Evolutionary conservation across 352 stramenopile species (phyloP).

Genomic region (Pythium coloratum): DNA sequence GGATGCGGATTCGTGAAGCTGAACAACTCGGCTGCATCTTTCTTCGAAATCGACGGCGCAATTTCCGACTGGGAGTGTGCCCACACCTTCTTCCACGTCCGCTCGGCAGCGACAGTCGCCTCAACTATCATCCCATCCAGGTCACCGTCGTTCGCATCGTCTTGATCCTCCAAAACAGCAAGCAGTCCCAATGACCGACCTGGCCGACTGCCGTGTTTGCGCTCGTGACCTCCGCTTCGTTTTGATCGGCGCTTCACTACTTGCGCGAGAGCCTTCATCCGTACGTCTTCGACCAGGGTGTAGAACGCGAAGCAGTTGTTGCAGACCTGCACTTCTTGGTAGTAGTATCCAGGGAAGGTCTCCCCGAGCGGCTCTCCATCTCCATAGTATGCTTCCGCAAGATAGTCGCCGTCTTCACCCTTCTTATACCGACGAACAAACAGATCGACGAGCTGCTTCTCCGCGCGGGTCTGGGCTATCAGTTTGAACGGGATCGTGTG

Average conservation of each 20-base stretch:
- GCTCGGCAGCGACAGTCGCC: background rate
- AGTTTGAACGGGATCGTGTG: slow-evolving; percentile 79
- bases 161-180: slow-evolving; percentile 14
- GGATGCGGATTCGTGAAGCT: slow-evolving; percentile 81
- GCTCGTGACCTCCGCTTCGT: slow-evolving; percentile 3
- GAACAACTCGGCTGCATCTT: slow-evolving; percentile 74
- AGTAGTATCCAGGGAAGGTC: slow-evolving; percentile 83
- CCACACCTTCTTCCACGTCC: slow-evolving; percentile 46
- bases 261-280: slow-evolving; percentile 61
- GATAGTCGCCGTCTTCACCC: slow-evolving; percentile 74
- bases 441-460: slow-evolving; percentile 78
- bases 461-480: slow-evolving; percentile 71
- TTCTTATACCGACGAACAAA: slow-evolving; percentile 78
- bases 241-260: slow-evolving; percentile 28
- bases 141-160: slow-evolving; percentile 1
- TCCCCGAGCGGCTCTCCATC: slow-evolving; percentile 71
- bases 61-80: slow-evolving; percentile 24
- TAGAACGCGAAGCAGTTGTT: slow-evolving; percentile 81
- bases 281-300: slow-evolving; percentile 69
- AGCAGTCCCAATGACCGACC: background rate
- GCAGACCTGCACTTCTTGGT: slow-evolving; percentile 79
- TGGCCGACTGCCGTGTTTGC: background rate
- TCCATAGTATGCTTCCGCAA: slow-evolving; percentile 73
- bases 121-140: background rate
- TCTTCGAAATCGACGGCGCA: slow-evolving; percentile 43